These are phyloP conservation scores for Ogataea zsoltii DNA, from an alignment of 805 yeast genomes.

Conservation along the genomic window DNA sequence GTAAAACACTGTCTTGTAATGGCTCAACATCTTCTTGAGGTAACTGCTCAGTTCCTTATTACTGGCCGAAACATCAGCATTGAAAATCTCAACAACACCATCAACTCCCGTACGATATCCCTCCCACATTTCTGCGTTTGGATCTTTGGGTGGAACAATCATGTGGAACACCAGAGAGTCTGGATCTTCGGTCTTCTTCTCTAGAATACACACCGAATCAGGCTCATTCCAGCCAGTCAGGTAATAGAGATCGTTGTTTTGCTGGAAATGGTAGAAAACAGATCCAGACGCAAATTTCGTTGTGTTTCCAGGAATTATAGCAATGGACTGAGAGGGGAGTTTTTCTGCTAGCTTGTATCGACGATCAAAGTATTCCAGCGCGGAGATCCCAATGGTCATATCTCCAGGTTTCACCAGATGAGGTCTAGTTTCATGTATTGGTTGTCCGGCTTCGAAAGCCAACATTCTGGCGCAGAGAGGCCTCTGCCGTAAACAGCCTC, in stretches of 20 bases:
- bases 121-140: constrained; percentile 86
- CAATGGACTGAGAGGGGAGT: constrained; percentile 65
- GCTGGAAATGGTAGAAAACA: constrained; percentile 91
- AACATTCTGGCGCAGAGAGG: too few species aligned
- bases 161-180: constrained; percentile 65
- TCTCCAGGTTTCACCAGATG: constrained; percentile 72
- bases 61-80: constrained; percentile 74
- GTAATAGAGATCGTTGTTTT: constrained; percentile 84
- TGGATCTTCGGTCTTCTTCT: constrained; percentile 54
- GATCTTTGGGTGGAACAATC: constrained; percentile 83
- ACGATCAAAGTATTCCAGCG: constrained; percentile 77
- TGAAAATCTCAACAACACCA: constrained; percentile 81
- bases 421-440: constrained; percentile 83
- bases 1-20: constrained; percentile 54
- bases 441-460: constrained; percentile 65
- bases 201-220: constrained; percentile 67
- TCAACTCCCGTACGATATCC: constrained; percentile 87
- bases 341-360: constrained; percentile 56
- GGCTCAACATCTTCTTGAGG: constrained; percentile 46
- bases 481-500: not conserved
- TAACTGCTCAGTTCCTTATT: constrained; percentile 45
- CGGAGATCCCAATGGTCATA: constrained; percentile 84
- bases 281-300: constrained; percentile 84
- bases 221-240: constrained; percentile 94
- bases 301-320: constrained; percentile 71